phyloP scores from a whole-genome alignment of 1,139 yeast genomes.

The Yamadazyma jaroonii region DNA sequence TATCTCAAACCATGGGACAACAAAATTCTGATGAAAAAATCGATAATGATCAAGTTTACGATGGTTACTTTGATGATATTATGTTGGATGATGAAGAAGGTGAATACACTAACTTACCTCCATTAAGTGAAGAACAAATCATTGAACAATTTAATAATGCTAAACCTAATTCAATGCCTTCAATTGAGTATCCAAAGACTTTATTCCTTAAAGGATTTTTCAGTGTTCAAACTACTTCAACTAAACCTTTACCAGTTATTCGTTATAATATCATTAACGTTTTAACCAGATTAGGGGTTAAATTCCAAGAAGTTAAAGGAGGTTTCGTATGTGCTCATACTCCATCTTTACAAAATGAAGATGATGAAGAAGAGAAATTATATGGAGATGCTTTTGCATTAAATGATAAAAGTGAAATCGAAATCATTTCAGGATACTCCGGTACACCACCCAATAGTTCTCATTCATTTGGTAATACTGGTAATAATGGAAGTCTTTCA shows the following conservation, averaged over 20 bases:
- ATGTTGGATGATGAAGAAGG: constrained; percentile 36
- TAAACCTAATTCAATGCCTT: constrained; percentile 83
- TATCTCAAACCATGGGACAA: constrained; percentile 45
- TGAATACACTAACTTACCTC: constrained; percentile 34
- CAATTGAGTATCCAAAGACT: constrained; percentile 90
- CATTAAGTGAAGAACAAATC: constrained; percentile 59
- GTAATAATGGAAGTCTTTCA: neutral
- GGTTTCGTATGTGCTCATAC: constrained; percentile 86
- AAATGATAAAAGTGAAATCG: constrained; percentile 3
- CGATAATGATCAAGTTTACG: constrained; percentile 22
- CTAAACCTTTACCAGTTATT: constrained; percentile 86
- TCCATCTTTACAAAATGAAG: constrained; percentile 41
- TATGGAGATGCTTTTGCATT: constrained; percentile 45
- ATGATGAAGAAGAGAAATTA: constrained; percentile 31
- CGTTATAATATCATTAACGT: constrained; percentile 82
- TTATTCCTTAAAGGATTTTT: constrained; percentile 91
- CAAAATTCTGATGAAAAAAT: constrained; percentile 45
- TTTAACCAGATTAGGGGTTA: constrained; percentile 72
- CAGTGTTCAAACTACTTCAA: constrained; percentile 92
- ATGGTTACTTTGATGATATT: constrained; percentile 67
- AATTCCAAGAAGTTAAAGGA: constrained; percentile 87
- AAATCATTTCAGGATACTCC: constrained; percentile 5
- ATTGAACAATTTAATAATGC: constrained; percentile 67
- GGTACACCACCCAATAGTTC: constrained; percentile 1
- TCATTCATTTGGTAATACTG: neutral